Conservation (phyloP, 192 early-diverging fungal species). For the Thoreauomyces humboldtii region DNA sequence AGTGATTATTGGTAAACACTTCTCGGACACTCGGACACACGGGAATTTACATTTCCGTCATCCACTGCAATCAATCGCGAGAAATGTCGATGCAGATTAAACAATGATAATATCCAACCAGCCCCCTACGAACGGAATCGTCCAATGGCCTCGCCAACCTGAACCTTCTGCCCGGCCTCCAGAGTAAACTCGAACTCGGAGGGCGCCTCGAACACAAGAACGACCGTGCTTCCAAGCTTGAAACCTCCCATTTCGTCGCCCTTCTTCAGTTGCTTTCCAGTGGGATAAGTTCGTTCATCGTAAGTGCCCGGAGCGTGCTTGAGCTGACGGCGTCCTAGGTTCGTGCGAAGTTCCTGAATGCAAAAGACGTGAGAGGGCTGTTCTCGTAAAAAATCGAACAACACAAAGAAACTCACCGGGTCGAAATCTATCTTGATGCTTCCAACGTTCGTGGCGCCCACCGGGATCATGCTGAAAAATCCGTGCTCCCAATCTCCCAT, state of each 20-base stretch:
- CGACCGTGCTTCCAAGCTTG: constrained; percentile 89
- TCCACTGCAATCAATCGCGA: too few species aligned
- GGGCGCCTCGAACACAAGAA: constrained; percentile 96
- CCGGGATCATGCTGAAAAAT: constrained; percentile 94
- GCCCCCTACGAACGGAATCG: constrained; percentile 6
- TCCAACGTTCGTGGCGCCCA: constrained; percentile 98
- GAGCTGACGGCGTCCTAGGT: constrained; percentile 36
- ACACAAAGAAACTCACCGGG: constrained; percentile 48
- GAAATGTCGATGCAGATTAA: too few species aligned
- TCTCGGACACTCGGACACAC: too few species aligned
- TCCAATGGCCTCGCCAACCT: constrained; percentile 77
- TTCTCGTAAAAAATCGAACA: background rate
- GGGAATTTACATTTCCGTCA: too few species aligned
- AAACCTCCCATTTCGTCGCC: constrained; percentile 97
- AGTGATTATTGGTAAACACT: too few species aligned
- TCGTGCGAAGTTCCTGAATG: constrained; percentile 48
- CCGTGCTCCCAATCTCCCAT: constrained; percentile 90
- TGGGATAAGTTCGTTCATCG: constrained; percentile 72
- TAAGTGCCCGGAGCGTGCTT: constrained; percentile 63
- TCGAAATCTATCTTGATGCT: constrained; percentile 94
- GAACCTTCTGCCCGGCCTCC: constrained; percentile 68
- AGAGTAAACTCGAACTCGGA: constrained; percentile 73
- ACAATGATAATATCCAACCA: too few species aligned
- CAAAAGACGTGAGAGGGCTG: background rate
- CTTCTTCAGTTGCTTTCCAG: constrained; percentile 63